A percentile compares a stretch with the other conserved stretches of the same genome.
These are phyloP conservation scores for Chlorella sp. DNA, from an alignment of 139 green algal genomes.

Conservation along the genomic window DNA sequence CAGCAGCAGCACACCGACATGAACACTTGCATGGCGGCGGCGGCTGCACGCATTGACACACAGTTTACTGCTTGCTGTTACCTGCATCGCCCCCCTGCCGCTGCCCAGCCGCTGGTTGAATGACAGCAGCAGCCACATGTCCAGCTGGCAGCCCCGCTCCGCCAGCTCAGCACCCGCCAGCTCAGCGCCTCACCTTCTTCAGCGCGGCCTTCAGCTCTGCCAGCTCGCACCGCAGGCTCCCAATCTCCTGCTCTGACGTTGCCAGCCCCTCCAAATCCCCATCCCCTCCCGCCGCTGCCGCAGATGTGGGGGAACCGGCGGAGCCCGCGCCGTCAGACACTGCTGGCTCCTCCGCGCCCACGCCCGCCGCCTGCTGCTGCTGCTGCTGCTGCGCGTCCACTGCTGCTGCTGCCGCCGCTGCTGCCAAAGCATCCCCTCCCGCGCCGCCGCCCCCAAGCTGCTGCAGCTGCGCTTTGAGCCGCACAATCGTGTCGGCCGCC, in stretches of 20 bases:
- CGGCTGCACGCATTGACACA: neutral
- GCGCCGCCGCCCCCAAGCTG: neutral
- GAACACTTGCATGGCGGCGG: no score
- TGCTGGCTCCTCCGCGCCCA: neutral
- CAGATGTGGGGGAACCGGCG: neutral
- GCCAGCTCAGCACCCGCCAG: no score
- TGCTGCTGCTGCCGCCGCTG: neutral
- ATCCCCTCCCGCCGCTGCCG: neutral
- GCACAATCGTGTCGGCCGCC: slow-evolving; percentile 23
- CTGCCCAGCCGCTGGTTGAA: no score
- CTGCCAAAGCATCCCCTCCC: neutral
- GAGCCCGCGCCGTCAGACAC: neutral
- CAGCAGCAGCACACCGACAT: neutral
- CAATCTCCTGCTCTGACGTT: slow-evolving; percentile 46
- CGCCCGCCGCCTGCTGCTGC: neutral
- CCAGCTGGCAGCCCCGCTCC: no score
- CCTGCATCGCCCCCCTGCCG: no score
- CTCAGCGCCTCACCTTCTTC: neutral
- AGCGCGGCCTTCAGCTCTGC: slow-evolving; percentile 33
- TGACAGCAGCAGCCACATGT: no score
- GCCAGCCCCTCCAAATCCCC: slow-evolving; percentile 15
- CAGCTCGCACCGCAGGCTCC: slow-evolving; percentile 38
- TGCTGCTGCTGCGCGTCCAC: neutral
- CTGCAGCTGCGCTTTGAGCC: slow-evolving; percentile 16
- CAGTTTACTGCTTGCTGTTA: no score